Percentiles rank a stretch among this genome's conserved stretches.
These are phyloP conservation scores for Capsicum rhomboideum DNA, from an alignment of 257 asterid genomes.

Conservation along the genomic window DNA sequence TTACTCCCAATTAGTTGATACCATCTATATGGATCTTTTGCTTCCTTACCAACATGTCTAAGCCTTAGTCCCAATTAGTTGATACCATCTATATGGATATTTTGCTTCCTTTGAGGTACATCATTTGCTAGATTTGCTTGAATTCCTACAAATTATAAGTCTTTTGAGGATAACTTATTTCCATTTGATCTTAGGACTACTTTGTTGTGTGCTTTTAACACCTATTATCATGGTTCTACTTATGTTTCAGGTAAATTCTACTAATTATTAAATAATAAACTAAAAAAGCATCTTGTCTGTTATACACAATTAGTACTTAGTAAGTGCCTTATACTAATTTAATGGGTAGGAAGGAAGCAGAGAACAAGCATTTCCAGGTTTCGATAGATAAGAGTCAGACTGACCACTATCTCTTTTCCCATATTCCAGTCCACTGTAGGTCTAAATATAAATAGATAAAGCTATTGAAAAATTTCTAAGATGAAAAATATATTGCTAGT, in stretches of 20 bases:
- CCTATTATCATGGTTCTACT: background rate
- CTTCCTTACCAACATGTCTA: no score
- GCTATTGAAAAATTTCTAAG: background rate
- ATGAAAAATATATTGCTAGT: background rate
- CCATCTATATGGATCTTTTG: background rate
- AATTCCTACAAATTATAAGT: background rate
- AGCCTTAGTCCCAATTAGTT: background rate
- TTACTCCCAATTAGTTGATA: background rate
- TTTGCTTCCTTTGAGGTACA: background rate
- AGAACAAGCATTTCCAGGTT: background rate
- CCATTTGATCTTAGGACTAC: background rate
- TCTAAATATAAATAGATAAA: background rate
- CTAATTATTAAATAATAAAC: background rate
- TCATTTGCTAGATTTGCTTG: background rate
- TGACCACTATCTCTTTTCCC: background rate
- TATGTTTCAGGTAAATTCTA: background rate
- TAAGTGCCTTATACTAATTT: background rate
- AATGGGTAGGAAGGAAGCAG: background rate
- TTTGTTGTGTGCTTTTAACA: background rate
- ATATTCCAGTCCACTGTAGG: background rate
- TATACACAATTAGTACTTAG: background rate
- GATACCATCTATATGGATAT: background rate
- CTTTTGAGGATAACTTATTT: background rate
- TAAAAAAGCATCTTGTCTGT: background rate
- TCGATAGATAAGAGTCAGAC: background rate